Evolutionary conservation across 2,329 filamentous ascomycete species (phyloP), one percentile per base, ranked within the genome.

Genomic region (Allantophomopsis lycopodina): DNA sequence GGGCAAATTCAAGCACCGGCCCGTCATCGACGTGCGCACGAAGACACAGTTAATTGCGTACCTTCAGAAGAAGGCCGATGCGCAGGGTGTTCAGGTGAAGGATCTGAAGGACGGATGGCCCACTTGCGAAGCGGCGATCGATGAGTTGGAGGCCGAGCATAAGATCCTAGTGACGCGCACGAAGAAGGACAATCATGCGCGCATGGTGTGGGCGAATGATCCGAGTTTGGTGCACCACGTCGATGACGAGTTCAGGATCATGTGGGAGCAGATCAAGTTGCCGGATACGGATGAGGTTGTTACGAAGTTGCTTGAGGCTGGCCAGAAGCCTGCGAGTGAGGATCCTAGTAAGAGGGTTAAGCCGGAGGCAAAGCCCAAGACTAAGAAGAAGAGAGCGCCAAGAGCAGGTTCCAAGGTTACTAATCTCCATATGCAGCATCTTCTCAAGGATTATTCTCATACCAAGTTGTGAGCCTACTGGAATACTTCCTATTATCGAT

Each of bases 61-160:
- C 55, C 73, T 98, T 23, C 87, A 94, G 61, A 69, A 71, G 40
- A 87, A 88, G 60, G 76, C 75, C 39, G 87, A 87, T 43, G 83
- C 85, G 2, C 77, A 81, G 47, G 86, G 85, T 11, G 74, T 96
- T 40, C 71, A 71, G 31, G 85, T 96, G 46, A 87, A 86, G 58
- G 87, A 95, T 52, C 72, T 98, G 45, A 94, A 94, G 61, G 91
- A 98, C 57, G 91, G 91, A 46, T 98, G 91, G 91, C 78, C 81
- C 17, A 79, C 81, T 51, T 93, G 86, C 53, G 78, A 88, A 44
- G 73, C 80, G 15, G 73, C 82, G 8, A 82, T 98, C 56, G 73
- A 82, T 46, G 68, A 74, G 49, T 70, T 98, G 38, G 89, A 95
- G 64, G 62, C 62, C 32, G 74, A 83, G 56, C 80, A 88, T 54